Evolutionary conservation across 768 basidiomycete genomes (phyloP).

Genomic region (Flagelloscypha sp.): DNA sequence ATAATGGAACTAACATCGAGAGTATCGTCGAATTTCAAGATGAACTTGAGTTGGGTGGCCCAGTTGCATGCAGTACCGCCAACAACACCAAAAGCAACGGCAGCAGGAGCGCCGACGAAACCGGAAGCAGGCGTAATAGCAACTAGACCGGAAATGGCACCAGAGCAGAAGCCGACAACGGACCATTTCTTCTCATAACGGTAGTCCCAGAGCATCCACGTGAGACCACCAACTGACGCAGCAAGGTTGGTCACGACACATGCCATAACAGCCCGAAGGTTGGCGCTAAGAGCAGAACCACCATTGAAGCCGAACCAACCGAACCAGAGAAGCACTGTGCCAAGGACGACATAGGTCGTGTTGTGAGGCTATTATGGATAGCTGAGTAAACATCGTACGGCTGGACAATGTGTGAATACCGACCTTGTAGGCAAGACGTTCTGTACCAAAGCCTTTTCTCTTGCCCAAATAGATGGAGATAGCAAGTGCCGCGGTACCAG

Average conservation of each 20-base stretch:
- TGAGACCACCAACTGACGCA: conserved; percentile 78
- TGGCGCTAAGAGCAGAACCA: conserved; percentile 83
- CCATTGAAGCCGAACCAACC: conserved; percentile 97
- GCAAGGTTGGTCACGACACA: conserved; percentile 93
- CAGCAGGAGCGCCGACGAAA: conserved; percentile 73
- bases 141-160: conserved; percentile 84
- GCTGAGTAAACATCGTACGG: no score
- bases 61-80: conserved; percentile 86
- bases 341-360: conserved; percentile 86
- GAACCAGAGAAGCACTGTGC: conserved; percentile 90
- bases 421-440: conserved; percentile 84
- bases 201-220: conserved; percentile 95
- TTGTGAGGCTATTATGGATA: conserved; percentile 77
- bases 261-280: conserved; percentile 79
- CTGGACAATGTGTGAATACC: no score
- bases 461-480: conserved; percentile 89
- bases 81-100: conserved; percentile 79
- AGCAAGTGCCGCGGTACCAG: conserved; percentile 85
- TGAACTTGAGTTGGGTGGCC: conserved; percentile 90
- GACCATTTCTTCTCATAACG: conserved; percentile 91
- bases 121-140: conserved; percentile 85
- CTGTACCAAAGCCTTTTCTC: conserved; percentile 86
- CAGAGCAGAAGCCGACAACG: conserved; percentile 92
- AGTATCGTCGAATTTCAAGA: conserved; percentile 68
- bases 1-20: conserved; percentile 51